Base-by-base conservation (phyloP, 805 yeast species). In the Metschnikowia cerradonensis region DNA sequence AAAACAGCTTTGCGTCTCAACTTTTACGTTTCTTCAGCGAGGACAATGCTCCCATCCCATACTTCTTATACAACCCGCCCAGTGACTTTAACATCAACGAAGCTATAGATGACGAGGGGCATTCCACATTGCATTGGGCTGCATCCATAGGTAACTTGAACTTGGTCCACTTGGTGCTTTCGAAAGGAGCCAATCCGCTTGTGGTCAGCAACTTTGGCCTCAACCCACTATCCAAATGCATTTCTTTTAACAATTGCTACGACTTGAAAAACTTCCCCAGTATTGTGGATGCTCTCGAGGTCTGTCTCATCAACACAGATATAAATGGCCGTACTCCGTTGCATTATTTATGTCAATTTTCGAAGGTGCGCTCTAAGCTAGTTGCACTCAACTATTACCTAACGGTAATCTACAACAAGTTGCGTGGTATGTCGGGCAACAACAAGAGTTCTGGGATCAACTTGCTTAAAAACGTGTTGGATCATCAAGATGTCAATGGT, bases 111-210 rank as follows among this genome's bases (percentile, higher is more conserved):
- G 91, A 88, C 52, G 97, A 94, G 63, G 95, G 96, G 1, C 95
- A 94, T 63, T 88, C 97, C 0, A 86, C 96, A 1, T 83, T 94
- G 58, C 99, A 94, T 68, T 94, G 98, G 97, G 96, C 98, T 0
- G 90, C 97, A 53, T 87, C 98, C 0, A 90, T 94, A 80, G 99
- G 98, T 3, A 88, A 85, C 64, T 68, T 86, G 33, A 79, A 78
- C 43, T 83, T 91, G 68, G 83, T 89, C 50, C 94, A 86, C 57
- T 79, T 90, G 13, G 75, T 94, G 39, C 69, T 89, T 31, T 75
- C 82, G 30, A 81, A 85, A 37, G 96, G 96, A 4, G 94, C 96
- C 2, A 80, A 84, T 67, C 72, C 77, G 15, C 60, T 73, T 41
- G 75, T 67, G 23, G 78, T 81, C 50, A 77, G 82, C 52, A 77